Evolutionary conservation across 2,329 filamentous ascomycete species (phyloP).

Genomic region (Exserohilum rostratum): DNA sequence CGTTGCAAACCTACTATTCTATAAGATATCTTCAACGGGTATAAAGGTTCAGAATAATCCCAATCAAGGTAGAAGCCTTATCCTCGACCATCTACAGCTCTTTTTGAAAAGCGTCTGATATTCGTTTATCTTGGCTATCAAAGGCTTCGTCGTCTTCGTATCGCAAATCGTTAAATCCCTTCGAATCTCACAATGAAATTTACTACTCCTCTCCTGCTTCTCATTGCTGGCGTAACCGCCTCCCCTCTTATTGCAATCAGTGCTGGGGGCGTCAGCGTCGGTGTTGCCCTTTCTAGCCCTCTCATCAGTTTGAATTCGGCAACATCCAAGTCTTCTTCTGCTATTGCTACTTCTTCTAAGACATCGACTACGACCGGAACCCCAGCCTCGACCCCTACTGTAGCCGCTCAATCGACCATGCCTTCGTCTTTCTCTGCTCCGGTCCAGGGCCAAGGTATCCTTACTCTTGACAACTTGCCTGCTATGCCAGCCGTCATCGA

Average conservation of each 20-base stretch:
- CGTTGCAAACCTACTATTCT: not conserved
- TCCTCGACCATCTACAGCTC: not conserved
- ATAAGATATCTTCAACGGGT: not conserved
- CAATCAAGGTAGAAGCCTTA: not conserved
- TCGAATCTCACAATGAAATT: constrained; percentile 4
- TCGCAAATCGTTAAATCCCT: not conserved
- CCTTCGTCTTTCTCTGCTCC: constrained; percentile 11
- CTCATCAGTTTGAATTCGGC: not conserved
- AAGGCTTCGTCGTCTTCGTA: not conserved
- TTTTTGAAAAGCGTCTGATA: not conserved
- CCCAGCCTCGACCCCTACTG: not conserved
- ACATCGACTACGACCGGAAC: not conserved
- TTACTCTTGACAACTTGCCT: constrained; percentile 6
- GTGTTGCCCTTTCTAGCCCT: constrained; percentile 2
- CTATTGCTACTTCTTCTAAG: not conserved
- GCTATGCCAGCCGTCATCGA: constrained; percentile 12
- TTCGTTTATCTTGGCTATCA: not conserved
- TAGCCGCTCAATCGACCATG: not conserved
- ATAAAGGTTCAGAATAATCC: not conserved
- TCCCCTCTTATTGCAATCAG: constrained; percentile 7
- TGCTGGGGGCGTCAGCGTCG: not conserved
- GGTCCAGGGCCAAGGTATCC: constrained; percentile 1
- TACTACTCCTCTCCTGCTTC: constrained; percentile 5
- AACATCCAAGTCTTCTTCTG: not conserved
- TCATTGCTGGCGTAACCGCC: not conserved